Evolutionary conservation across 2,329 filamentous ascomycete genomes (phyloP), one percentile per base, ranked within the genome.

Genomic region (Stylonectria norvegica): DNA sequence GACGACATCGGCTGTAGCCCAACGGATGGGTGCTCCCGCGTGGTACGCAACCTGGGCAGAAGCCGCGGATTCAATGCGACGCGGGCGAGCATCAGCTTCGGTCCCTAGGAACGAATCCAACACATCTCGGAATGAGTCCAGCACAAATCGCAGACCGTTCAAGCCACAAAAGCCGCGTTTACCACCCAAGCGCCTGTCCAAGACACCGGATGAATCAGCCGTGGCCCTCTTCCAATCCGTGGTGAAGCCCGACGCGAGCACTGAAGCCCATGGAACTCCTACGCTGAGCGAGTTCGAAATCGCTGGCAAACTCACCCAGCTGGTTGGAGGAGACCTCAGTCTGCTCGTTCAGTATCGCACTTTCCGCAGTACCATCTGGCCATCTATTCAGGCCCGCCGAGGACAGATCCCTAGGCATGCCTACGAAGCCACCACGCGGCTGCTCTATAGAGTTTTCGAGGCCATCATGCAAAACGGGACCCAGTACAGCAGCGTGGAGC

Each of bases 201-300:
- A 36, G 8, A 8, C 34, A 5, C 20, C 43, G 0, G 39, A 53
- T 23, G 57, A 58, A 7, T 42, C 57, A 4, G 57, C 61, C 18
- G 30, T 65, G 25, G 61, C 58, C 1, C 43, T 65, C 12, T 66
- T 66, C 56, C 62, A 64, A 32, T 59, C 65, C 10, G 61, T 65
- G n/a, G 60, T 65, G 36, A 56, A 50, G 11, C 52, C 52, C 11
- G n/a, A n/a, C n/a, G 28, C 34, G 14, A 10, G 36, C 20, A 29
- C 32, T 23, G 23, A 28, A 20, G 20, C 29, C 20, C 8, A 20
- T n/a, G n/a, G n/a, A n/a, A n/a, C n/a, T 18, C 19, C 48, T 14
- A 35, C 48, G n/a, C 11, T 58, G 18, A 44, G 44, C 4, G 59
- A 62, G 28, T 50, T 59, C 31, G 56, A 66, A 39, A 47, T 65